Evolutionary conservation across 371 early-diverging fungal species (phyloP), one percentile per base, ranked within the genome.

Genomic region (Agmasoma carcini): DNA sequence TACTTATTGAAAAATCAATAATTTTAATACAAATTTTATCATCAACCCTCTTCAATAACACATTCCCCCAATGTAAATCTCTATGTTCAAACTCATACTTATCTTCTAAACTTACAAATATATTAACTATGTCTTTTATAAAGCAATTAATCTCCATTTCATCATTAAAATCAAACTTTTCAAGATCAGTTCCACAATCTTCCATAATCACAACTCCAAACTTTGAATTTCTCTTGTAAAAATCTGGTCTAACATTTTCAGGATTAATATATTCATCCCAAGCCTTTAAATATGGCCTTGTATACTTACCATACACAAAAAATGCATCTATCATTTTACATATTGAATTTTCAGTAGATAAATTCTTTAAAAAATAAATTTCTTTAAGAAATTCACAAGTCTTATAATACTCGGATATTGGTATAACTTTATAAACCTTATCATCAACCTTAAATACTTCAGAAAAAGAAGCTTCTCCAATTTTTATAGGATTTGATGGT

Each of bases 11-110:
- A 55, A 68, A 67, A 37, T 72, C 72, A 22, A 72, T 61, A 17
- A 68, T 43, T 20, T 53, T 15, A 68, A n/a, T 2, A 46, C 29
- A 40, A 52, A 36, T 7, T 52, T 23, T 19, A 45, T 43, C 14
- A 52, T 36, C 15, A 2, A 14, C 31, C 2, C 31, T 5, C 20
- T 37, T 52, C 12, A 85, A 76, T 56, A 86, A 70, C n/a, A 86
- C 76, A 66, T 86, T 86, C 23, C 85, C 86, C 86, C 85, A 86
- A 59, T 86, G 87, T 63, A 86, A 63, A 66, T 86, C 87, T 22
- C 87, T 80, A 63, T 86, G 86, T 72, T 85, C 84, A 59, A 84
- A 83, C 58, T 74, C 41, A 30, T 63, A 61, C 33, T 77, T 74
- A 38, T 77, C 72, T 57, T 82, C 81, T 29, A 82, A 80, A 3